Evolutionary conservation across 768 basidiomycete genomes (phyloP), one percentile per base, ranked within the genome.

Genomic region (Ephemerocybe angulata): DNA sequence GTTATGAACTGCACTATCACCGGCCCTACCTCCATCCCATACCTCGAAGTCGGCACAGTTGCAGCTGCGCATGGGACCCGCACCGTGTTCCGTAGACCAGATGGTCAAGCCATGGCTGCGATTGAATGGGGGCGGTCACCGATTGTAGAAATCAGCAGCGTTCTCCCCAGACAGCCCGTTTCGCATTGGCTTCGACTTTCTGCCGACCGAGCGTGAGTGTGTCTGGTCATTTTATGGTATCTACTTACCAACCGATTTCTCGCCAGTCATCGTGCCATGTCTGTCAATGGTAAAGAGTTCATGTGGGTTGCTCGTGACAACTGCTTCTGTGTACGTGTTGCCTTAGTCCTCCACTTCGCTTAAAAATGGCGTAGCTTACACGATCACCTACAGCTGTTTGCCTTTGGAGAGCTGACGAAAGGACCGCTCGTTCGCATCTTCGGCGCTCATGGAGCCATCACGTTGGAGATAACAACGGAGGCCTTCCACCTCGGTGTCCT

Each of bases 401-500:
- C 29, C 6, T 29, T 33, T 35, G 54, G 47, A 15, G 35, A 49
- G 3, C 29, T 41, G 6, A 30, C 8, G 8, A 49, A 49, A 19
- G 54, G 43, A 3, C 43, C 54, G 10, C 49, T 56, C 19, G 77
- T 73, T 3, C 71, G 75, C 25, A 63, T 82, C 19, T 73, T 71
- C 0, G 56, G 60, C 30, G 58, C 57, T 1, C 40, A 48, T 11
- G 67, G 72, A 47, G 64, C 67, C 1, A 66, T 78, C 51, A 66
- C 67, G 2, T 69, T 82, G 4, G 79, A 82, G 50, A 55, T 83
- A 49, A 78, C 77, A 0, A 68, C 74, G 1, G 71, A 76, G 28
- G 78, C 79, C 4, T 63, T 83, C 29, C 71, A 76, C 50, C 65
- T 68, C 4, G 74, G 76, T n/a, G 67, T 83, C 19, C 64, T 81